Evolutionary conservation across 176 grass and related monocot genomes (phyloP), one percentile per base, ranked within the genome.

Genomic region (Paspalum notatum): DNA sequence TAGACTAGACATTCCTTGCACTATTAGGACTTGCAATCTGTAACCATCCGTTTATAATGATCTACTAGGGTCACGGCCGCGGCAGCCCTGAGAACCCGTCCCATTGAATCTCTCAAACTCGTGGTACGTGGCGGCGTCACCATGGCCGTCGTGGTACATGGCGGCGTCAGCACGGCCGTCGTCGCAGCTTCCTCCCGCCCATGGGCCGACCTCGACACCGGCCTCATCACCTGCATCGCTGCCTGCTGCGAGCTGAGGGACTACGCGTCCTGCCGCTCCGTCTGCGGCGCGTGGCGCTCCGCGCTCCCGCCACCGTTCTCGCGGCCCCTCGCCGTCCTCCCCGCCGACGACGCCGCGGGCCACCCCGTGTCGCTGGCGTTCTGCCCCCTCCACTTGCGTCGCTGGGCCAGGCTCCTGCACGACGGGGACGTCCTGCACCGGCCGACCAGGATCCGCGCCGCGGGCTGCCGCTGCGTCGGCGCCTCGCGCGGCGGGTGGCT

Each of bases 401-500:
- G 50, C 40, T 84, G 72, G 81, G n/a, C 22, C 49, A 25, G 50
- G 11, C 24, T 76, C 39, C 62, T 41, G 27, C 65, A 14, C 20
- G 41, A 6, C 66, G 66, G 10, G 41, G 5, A 1, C 18, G 24
- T 8, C 22, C 37, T 64, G 59, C 59, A 1, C 22, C 71, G 44
- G 16, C 49, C 61, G 6, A 6, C 49, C 10, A 3, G 11, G 4
- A 12, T 65, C 37, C 4, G 9, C 10, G 16, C 20, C 12, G 58
- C 3, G 9, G 4, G 16, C 22, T 46, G 71, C 49, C 61, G 81
- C 71, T 84, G 82, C 62, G 60, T 84, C 24, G 82, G 82, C 12
- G 71, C 62, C n/a, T 69, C 66, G 7, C 50, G 72, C 25, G 61
- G 76, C 72, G 82, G 72, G 24, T 76, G 82, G 72, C 7, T 76